phyloP scores from a whole-genome alignment of 805 yeast genomes.

The Yamadazyma olivae region DNA sequence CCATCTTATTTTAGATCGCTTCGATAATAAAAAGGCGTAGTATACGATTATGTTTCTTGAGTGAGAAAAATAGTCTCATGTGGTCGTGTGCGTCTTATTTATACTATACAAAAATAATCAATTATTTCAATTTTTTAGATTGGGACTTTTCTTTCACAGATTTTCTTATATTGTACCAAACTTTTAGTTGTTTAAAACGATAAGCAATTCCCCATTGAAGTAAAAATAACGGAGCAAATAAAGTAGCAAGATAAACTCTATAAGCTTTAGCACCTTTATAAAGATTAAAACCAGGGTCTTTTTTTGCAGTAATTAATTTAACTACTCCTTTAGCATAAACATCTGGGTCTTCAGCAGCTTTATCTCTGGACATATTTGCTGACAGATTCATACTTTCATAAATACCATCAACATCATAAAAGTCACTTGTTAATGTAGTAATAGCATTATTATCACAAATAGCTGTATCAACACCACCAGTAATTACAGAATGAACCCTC shows the following conservation, averaged over 20 bases:
- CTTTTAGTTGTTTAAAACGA: slow-evolving; percentile 25
- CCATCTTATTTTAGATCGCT: too few relatives aligned
- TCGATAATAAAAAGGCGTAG: neutral
- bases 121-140: too few relatives aligned
- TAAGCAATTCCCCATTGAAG: slow-evolving; percentile 17
- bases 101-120: neutral
- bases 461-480: slow-evolving; percentile 19
- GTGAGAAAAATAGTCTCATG: neutral
- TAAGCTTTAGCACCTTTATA: slow-evolving; percentile 24
- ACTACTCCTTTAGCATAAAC: slow-evolving; percentile 25
- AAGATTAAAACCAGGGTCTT: slow-evolving; percentile 25
- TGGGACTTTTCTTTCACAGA: neutral
- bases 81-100: neutral
- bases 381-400: slow-evolving; percentile 18
- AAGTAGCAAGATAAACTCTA: slow-evolving; percentile 15
- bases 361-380: slow-evolving; percentile 15
- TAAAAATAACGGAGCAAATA: slow-evolving; percentile 24
- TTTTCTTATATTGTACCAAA: slow-evolving; percentile 17
- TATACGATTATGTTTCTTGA: neutral
- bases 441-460: slow-evolving; percentile 9
- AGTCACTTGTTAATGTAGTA: neutral
- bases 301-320: slow-evolving; percentile 13
- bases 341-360: slow-evolving; percentile 17
- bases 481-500: slow-evolving; percentile 15
- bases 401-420: slow-evolving; percentile 11